A percentile compares a stretch with the other conserved stretches of the same genome.
Conservation (phyloP, 768 basidiomycete species). For the Psilocybe azurescens region DNA sequence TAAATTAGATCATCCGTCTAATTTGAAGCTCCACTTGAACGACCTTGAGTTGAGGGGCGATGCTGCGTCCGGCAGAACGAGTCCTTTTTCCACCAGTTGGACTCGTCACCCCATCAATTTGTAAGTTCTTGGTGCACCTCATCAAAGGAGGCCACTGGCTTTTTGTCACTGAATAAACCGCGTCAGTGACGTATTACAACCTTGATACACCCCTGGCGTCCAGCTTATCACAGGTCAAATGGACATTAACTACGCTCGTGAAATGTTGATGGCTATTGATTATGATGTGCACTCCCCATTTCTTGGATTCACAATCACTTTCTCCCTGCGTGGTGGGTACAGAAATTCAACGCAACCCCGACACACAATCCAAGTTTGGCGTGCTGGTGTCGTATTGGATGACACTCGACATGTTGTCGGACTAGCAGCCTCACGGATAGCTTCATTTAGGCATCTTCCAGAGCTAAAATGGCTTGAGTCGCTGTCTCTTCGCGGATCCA, state of each 20-base stretch:
- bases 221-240: not conserved
- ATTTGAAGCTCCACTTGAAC: too few relatives aligned
- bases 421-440: not conserved
- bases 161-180: not conserved
- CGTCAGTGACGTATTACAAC: slow-evolving; percentile 6
- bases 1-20: too few relatives aligned
- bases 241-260: too few relatives aligned
- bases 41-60: too few relatives aligned
- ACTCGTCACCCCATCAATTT: too few relatives aligned
- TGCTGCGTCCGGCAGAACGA: too few relatives aligned
- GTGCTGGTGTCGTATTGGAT: not conserved
- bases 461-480: not conserved
- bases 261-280: too few relatives aligned
- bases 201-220: not conserved
- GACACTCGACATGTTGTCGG: not conserved
- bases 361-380: not conserved
- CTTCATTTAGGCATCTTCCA: not conserved
- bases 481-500: not conserved
- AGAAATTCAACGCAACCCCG: too few relatives aligned
- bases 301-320: too few relatives aligned
- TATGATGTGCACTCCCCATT: too few relatives aligned
- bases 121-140: not conserved
- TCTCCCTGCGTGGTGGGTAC: too few relatives aligned
- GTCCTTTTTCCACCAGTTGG: too few relatives aligned
- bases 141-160: slow-evolving; percentile 10